These are phyloP conservation scores for Aureobasidium sp. DNA, from an alignment of 2,329 filamentous ascomycete species.

Conservation along the genomic window DNA sequence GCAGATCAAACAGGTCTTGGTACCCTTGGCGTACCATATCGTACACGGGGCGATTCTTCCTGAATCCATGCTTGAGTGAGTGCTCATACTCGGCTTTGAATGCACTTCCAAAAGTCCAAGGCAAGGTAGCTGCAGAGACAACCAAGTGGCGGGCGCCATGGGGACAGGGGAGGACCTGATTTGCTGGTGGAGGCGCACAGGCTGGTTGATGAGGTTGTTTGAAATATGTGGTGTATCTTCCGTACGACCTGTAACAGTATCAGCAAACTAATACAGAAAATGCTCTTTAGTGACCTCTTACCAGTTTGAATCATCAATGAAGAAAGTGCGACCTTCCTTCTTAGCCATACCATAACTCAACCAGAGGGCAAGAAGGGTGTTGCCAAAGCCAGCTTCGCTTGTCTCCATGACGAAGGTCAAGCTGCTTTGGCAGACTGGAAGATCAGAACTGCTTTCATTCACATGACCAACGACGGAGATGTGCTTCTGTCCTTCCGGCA, in stretches of 20 bases:
- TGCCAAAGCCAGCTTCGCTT: slow-evolving; percentile 67
- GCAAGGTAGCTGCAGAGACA: slow-evolving; percentile 61
- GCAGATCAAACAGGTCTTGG: slow-evolving; percentile 65
- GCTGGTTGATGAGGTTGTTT: slow-evolving; percentile 54
- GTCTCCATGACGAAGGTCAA: slow-evolving; percentile 74
- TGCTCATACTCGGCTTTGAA: slow-evolving; percentile 32
- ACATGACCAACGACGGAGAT: slow-evolving; percentile 19
- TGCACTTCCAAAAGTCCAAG: slow-evolving; percentile 55
- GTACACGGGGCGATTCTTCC: slow-evolving; percentile 54
- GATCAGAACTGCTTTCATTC: slow-evolving; percentile 11
- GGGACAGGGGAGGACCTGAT: slow-evolving; percentile 74
- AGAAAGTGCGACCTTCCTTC: slow-evolving; percentile 68
- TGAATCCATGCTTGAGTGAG: slow-evolving; percentile 22
- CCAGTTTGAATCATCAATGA: slow-evolving; percentile 78
- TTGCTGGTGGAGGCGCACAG: slow-evolving; percentile 64
- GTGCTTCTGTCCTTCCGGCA: slow-evolving; percentile 26
- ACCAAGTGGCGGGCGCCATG: slow-evolving; percentile 67
- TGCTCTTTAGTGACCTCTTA: neutral
- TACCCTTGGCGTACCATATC: slow-evolving; percentile 63
- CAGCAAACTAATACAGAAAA: neutral
- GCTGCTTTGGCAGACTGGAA: slow-evolving; percentile 54
- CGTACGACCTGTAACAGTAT: slow-evolving; percentile 50
- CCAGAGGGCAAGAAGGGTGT: slow-evolving; percentile 72
- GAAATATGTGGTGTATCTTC: slow-evolving; percentile 67
- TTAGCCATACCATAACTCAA: slow-evolving; percentile 73